A percentile compares a stretch with the other conserved stretches of the same genome.
phyloP scores from a whole-genome alignment of 352 stramenopile species.

The Globisporangium splendens region DNA sequence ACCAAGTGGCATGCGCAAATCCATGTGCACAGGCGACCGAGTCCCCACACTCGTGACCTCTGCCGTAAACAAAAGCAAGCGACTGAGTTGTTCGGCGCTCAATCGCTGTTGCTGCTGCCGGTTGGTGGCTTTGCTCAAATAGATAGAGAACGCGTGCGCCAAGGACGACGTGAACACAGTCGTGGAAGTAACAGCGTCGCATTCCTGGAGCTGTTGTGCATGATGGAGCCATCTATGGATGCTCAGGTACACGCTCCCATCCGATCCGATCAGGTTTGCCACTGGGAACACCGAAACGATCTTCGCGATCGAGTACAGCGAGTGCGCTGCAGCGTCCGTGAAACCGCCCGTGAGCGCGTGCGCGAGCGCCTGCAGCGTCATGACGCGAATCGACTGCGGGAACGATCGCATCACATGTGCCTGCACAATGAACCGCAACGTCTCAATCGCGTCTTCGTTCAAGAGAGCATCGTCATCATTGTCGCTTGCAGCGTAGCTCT shows the following conservation, averaged over 20 bases:
- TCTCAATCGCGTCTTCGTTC: slow-evolving; percentile 34
- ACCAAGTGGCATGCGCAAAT: slow-evolving; percentile 5
- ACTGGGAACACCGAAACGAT: slow-evolving; percentile 54
- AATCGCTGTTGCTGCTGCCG: slow-evolving; percentile 4
- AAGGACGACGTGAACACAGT: slow-evolving; percentile 11
- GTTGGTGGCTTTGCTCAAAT: slow-evolving; percentile 6
- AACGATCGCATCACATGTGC: slow-evolving; percentile 78
- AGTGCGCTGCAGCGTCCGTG: slow-evolving; percentile 23
- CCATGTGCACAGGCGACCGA: slow-evolving; percentile 7
- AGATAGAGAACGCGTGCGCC: slow-evolving; percentile 16
- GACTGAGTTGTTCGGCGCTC: slow-evolving; percentile 31
- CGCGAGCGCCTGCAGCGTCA: slow-evolving; percentile 43
- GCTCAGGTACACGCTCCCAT: slow-evolving; percentile 23
- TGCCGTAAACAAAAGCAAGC: slow-evolving; percentile 42
- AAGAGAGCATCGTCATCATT: slow-evolving; percentile 15
- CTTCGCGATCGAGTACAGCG: slow-evolving; percentile 39
- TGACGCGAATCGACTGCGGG: slow-evolving; percentile 51
- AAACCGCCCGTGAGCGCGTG: slow-evolving; percentile 59
- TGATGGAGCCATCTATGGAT: slow-evolving; percentile 31
- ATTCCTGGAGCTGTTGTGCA: not conserved
- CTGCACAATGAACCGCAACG: slow-evolving; percentile 65
- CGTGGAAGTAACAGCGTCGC: not conserved
- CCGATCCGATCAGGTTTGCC: slow-evolving; percentile 23
- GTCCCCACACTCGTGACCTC: slow-evolving; percentile 12
- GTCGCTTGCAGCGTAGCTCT: not conserved